These are phyloP conservation scores for Monilinia laxa DNA, from an alignment of 2,329 filamentous ascomycete species.

Conservation along the genomic window DNA sequence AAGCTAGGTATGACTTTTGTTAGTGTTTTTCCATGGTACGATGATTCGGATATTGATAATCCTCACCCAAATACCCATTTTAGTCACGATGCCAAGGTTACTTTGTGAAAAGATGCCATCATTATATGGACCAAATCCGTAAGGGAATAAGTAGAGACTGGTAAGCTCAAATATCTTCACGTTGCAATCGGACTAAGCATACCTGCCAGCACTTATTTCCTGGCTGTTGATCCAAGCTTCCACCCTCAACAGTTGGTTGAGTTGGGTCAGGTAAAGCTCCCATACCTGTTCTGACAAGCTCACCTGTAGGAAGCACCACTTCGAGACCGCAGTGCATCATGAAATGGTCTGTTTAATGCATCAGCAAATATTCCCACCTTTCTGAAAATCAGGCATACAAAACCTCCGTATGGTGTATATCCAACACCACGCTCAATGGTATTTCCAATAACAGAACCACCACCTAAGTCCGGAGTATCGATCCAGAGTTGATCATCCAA, in stretches of 20 bases:
- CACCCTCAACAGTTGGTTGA: slow-evolving; percentile 13
- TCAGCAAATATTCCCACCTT: slow-evolving; percentile 22
- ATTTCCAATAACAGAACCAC: slow-evolving; percentile 50
- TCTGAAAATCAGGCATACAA: background rate
- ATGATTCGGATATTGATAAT: background rate
- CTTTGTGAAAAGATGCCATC: slow-evolving; percentile 53
- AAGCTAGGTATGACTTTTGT: slow-evolving; percentile 37
- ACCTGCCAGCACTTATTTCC: slow-evolving; percentile 44
- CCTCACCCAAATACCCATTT: slow-evolving; percentile 48
- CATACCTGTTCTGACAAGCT: slow-evolving; percentile 50
- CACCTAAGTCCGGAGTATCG: slow-evolving; percentile 43
- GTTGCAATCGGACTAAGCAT: background rate
- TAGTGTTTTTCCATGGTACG: background rate
- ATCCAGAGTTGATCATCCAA: slow-evolving; percentile 46
- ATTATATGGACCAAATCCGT: slow-evolving; percentile 41
- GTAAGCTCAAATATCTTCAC: background rate
- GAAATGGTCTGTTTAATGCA: slow-evolving; percentile 40
- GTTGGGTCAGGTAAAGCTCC: slow-evolving; percentile 42
- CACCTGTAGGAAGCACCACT: slow-evolving; percentile 48
- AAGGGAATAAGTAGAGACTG: slow-evolving; percentile 30
- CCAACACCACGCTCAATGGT: slow-evolving; percentile 48
- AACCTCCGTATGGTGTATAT: slow-evolving; percentile 48
- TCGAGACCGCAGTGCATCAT: slow-evolving; percentile 46
- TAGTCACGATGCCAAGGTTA: slow-evolving; percentile 53
- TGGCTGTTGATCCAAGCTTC: slow-evolving; percentile 35